Conservation (phyloP, 306 rosid genomes). For the Cyclanthera cordifolia region DNA sequence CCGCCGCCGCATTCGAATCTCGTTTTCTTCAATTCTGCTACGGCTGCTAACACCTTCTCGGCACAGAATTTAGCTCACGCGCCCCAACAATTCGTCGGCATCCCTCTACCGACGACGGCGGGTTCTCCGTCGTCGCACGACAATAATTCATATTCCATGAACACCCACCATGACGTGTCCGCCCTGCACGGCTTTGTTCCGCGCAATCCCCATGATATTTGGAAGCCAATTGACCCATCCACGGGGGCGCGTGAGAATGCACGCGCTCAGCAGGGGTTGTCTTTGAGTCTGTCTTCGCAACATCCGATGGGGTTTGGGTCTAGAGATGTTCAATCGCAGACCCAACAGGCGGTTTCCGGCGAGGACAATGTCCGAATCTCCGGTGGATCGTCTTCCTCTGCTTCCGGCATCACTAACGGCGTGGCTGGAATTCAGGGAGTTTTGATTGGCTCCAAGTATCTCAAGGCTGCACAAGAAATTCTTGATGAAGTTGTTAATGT, state of each 20-base stretch:
- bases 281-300: slow-evolving; percentile 66
- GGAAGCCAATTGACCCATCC: slow-evolving; percentile 49
- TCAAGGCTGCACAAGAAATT: slow-evolving; percentile 82
- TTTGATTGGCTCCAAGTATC: slow-evolving; percentile 64
- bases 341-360: slow-evolving; percentile 26
- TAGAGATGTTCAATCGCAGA: slow-evolving; percentile 25
- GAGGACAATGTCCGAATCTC: slow-evolving; percentile 56
- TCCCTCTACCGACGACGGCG: slow-evolving; percentile 26
- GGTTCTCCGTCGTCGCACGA: slow-evolving; percentile 24
- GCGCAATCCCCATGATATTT: slow-evolving; percentile 51
- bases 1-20: slow-evolving; percentile 37
- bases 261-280: slow-evolving; percentile 64
- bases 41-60: slow-evolving; percentile 19
- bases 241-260: slow-evolving; percentile 56
- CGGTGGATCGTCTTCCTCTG: slow-evolving; percentile 50
- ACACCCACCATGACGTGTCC: slow-evolving; percentile 42
- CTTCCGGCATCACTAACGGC: slow-evolving; percentile 51
- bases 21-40: slow-evolving; percentile 41
- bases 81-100: slow-evolving; percentile 57
- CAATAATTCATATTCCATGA: slow-evolving; percentile 32
- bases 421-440: slow-evolving; percentile 71
- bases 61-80: slow-evolving; percentile 37
- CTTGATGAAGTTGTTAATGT: slow-evolving; percentile 80
- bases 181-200: slow-evolving; percentile 75
- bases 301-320: slow-evolving; percentile 42